Evolutionary conservation across 225 moss, liverwort and hornwort genomes (phyloP), one percentile per base, ranked within the genome.

Genomic region (Physcomitrellopsis africana): DNA sequence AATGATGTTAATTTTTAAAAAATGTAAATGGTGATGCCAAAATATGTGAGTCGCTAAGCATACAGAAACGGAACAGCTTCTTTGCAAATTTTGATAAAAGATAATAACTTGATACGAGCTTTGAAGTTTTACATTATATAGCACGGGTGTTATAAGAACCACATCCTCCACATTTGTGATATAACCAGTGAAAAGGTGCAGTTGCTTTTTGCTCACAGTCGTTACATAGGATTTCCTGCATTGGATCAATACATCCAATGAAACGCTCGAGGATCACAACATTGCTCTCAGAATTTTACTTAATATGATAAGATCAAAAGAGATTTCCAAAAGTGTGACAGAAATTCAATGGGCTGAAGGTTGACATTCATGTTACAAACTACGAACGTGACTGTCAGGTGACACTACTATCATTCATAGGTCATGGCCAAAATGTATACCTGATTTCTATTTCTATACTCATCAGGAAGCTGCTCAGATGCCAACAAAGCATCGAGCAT

Each of bases 401-500:
- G 53, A 9, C 18, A 69, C 6, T 7, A 4, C 32, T 37, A 37
- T 37, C 7, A 7, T 37, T 37, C 32, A 37, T 37, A 37, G 32
- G 32, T 37, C 32, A 37, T 37, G 32, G 32, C 32, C 32, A 37
- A 37, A 37, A 42, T 68, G 32, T 51, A 63, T 86, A 96, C 96
- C 92, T 96, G 96, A 59, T 82, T 84, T 74, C 92, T 89, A 79
- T 92, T 79, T 68, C 89, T 94, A 72, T 91, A 97, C 77, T 97
- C 96, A 83, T 75, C 87, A 79, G 96, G 96, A 51, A 97, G 92
- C 65, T 94, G 92, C 80, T 97, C 96, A 23, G 96, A 86, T 65
- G 94, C 92, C 76, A 97, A 85, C 65, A 97, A 84, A 72, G 94
- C 94, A 73, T 97, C 96, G 60, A 97, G 88, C 96, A 97, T 97